Base-by-base conservation (phyloP, 306 rosid species). In the Datisca glomerata region DNA sequence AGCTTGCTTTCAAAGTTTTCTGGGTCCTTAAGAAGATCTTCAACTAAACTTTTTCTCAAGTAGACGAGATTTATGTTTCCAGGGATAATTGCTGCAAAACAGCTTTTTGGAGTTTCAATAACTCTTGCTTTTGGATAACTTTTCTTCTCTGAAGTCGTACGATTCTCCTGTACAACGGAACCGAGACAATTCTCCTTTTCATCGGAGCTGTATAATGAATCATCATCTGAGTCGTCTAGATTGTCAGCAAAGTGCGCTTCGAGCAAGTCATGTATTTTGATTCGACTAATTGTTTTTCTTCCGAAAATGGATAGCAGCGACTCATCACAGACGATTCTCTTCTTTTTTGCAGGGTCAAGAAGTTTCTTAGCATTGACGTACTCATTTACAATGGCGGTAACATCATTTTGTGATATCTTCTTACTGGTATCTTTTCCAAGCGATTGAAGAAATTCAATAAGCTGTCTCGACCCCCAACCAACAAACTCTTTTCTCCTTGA, bases 401-500 rank as follows among this genome's bases (percentile, higher is more conserved):
- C 77, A 21, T 79, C 81, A 44, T 42, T 37, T 33, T 76, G 96
- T 24, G 79, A 49, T 51, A 81, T 52, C 45, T 55, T 53, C 17
- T 18, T 36, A 28, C 53, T 41, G 0, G 83, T 68, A 46, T 78
- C 84, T 37, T 50, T 66, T 24, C 81, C 96, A 21, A 86, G 68
- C 18, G 77, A 75, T 27, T 61, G 35, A 17, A 86, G 80, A 63
- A 78, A 86, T 21, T 51, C 55, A 23, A 81, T 64, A 9, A 86
- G 73, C 8, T 55, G 53, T 16, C 57, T 66, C 3, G 96, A 86
- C 2, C 86, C 94, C 96, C 94, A 86, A 2, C 92, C 86, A 16
- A 53, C 49, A 36, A 68, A 81, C 53, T 78, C 86, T 56, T 47
- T 67, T 24, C 56, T 67, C 76, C 61, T 73, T 29, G 56, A 39